Percentiles rank a stretch among this genome's conserved stretches.
Evolutionary conservation across 177 flowering plant species (phyloP).

Genomic region (Vitis hybrid): DNA sequence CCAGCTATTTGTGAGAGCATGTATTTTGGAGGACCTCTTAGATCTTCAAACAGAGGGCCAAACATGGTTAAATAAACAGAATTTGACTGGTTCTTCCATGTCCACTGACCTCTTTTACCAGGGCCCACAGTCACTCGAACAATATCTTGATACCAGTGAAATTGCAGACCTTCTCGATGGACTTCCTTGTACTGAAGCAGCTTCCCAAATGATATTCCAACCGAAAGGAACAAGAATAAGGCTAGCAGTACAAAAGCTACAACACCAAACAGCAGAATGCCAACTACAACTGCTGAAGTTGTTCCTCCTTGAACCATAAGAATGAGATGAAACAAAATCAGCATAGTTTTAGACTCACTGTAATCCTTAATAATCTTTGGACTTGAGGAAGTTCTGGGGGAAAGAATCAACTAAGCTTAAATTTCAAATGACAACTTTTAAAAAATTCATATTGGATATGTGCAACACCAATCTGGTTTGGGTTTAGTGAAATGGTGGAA

Average conservation of each 20-base stretch:
- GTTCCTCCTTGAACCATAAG: constrained; percentile 50
- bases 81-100: constrained; percentile 69
- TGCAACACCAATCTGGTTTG: too few species aligned
- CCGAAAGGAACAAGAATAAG: constrained; percentile 71
- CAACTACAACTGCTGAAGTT: constrained; percentile 47
- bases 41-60: constrained; percentile 88
- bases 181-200: constrained; percentile 92
- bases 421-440: too few species aligned
- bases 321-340: constrained; percentile 5
- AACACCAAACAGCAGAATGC: constrained; percentile 48
- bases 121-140: constrained; percentile 84
- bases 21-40: constrained; percentile 95
- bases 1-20: constrained; percentile 81
- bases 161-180: constrained; percentile 69
- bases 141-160: constrained; percentile 88
- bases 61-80: constrained; percentile 44
- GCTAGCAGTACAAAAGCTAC: constrained; percentile 45
- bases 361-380: not conserved
- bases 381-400: too few species aligned
- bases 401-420: too few species aligned
- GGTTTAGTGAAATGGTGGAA: too few species aligned
- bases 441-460: too few species aligned
- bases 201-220: constrained; percentile 84
- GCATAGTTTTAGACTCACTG: not conserved
- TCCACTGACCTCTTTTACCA: constrained; percentile 96